Evolutionary conservation across 192 early-diverging fungal species (phyloP), one percentile per base, ranked within the genome.

Genomic region (Podila clonocystis): DNA sequence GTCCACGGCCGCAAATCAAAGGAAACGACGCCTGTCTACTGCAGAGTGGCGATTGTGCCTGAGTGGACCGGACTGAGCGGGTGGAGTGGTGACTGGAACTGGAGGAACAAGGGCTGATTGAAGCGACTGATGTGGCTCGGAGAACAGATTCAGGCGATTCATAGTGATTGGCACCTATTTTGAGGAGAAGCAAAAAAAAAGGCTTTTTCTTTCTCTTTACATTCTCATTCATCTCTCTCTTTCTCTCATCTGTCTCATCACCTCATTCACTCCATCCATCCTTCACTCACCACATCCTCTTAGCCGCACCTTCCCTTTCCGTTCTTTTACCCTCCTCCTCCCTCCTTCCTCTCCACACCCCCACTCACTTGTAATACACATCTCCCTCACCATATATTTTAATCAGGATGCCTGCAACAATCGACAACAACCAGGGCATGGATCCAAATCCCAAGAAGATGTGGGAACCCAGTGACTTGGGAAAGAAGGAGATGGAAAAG

Each of bases 401-500:
- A 45, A 45, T 45, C 52, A 24, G n/a, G 29, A 79, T 79, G 76
- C 55, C 76, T 7, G 29, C 36, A 13, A 29, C 58, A 31, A 26
- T 26, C 33, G 5, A 33, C 59, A 29, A 50, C 38, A 79, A 68
- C 61, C 76, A 72, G 48, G 76, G 76, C 59, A 79, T 79, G 64
- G 76, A 79, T 36, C 66, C 50, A 36, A 62, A 76, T 34, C 87
- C 87, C 2, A 57, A 55, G 62, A 76, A 83, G 64, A 83, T 94
- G 61, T 95, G 94, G 94, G 76, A 63, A 33, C 93, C 94, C 29
- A 70, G 84, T 28, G 71, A 88, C 64, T 73, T 86, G 8, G 62
- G 85, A 11, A 74, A 84, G 28, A 93, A 91, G 9, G 80, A 85
- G 55, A 94, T 94, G 79, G 85, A 91, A 72, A 88, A 85, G 84